phyloP scores from a whole-genome alignment of 2,329 filamentous ascomycete species.

The Nemania sp. region DNA sequence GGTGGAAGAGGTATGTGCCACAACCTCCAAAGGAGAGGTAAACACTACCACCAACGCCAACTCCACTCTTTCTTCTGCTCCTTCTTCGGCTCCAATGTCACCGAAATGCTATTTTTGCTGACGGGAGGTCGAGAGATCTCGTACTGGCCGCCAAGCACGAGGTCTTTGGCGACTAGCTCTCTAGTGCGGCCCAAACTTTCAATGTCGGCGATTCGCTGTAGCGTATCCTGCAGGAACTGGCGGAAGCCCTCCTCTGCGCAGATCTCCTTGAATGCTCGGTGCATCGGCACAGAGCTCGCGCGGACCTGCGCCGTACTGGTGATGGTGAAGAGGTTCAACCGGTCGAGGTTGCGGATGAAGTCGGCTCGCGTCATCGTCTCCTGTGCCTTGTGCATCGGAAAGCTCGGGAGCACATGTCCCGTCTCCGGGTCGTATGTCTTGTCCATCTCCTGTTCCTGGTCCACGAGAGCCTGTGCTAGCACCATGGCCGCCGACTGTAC shows the following conservation, averaged over 20 bases:
- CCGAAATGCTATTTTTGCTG: slow-evolving; percentile 44
- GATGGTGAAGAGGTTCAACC: slow-evolving; percentile 94
- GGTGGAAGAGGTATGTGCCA: too few relatives aligned
- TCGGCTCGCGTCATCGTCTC: slow-evolving; percentile 95
- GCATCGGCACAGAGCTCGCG: slow-evolving; percentile 95
- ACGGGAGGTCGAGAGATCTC: slow-evolving; percentile 52
- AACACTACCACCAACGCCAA: too few relatives aligned
- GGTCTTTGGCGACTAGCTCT: slow-evolving; percentile 92
- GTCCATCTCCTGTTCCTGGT: slow-evolving; percentile 71
- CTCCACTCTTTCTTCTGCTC: too few relatives aligned
- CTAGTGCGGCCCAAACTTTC: slow-evolving; percentile 92
- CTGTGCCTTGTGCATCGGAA: slow-evolving; percentile 80
- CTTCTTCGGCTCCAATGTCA: slow-evolving; percentile 51
- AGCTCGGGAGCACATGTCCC: slow-evolving; percentile 79
- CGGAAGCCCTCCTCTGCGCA: slow-evolving; percentile 78
- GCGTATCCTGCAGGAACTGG: slow-evolving; percentile 77
- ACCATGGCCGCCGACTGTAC: slow-evolving; percentile 87
- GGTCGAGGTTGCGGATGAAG: slow-evolving; percentile 91
- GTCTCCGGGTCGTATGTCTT: slow-evolving; percentile 66
- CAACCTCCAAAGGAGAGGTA: too few relatives aligned
- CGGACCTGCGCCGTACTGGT: slow-evolving; percentile 84
- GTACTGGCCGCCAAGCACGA: slow-evolving; percentile 84
- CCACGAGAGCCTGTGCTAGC: slow-evolving; percentile 87
- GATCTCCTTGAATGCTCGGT: slow-evolving; percentile 85
- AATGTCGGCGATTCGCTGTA: slow-evolving; percentile 87